Conservation (phyloP, 2,329 filamentous ascomycete species). For the Calonectria pseudoturangicola region DNA sequence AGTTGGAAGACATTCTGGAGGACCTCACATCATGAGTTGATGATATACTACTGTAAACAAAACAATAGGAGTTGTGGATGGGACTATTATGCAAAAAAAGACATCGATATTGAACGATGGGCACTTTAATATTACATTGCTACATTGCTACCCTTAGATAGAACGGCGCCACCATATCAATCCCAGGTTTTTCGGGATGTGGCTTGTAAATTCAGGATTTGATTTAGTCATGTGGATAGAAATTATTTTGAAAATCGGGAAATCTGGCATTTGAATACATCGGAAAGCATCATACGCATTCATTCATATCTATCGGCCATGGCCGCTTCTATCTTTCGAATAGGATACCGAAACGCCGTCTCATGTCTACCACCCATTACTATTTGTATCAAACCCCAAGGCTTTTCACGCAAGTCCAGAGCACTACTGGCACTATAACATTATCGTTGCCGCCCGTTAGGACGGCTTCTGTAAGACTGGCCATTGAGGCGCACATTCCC, state of each 20-base stretch:
- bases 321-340: constrained; percentile 41
- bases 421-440: constrained; percentile 92
- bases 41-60: constrained; percentile 30
- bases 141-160: too few species aligned
- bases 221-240: neutral
- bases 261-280: neutral
- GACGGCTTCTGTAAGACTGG: constrained; percentile 95
- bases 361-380: neutral
- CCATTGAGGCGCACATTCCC: constrained; percentile 82
- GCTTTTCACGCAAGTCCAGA: constrained; percentile 94
- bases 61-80: constrained; percentile 5
- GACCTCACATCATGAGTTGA: constrained; percentile 69
- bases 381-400: constrained; percentile 70
- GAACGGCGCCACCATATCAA: neutral
- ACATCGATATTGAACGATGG: neutral
- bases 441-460: constrained; percentile 98
- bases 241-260: neutral
- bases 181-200: neutral
- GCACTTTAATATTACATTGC: neutral
- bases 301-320: constrained; percentile 46
- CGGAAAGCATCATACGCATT: constrained; percentile 49
- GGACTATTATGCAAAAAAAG: constrained; percentile 1
- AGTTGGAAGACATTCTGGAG: constrained; percentile 91
- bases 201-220: neutral
- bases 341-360: constrained; percentile 41